Conservation (phyloP, 2,329 filamentous ascomycete species). For the Rutstroemia sp. region DNA sequence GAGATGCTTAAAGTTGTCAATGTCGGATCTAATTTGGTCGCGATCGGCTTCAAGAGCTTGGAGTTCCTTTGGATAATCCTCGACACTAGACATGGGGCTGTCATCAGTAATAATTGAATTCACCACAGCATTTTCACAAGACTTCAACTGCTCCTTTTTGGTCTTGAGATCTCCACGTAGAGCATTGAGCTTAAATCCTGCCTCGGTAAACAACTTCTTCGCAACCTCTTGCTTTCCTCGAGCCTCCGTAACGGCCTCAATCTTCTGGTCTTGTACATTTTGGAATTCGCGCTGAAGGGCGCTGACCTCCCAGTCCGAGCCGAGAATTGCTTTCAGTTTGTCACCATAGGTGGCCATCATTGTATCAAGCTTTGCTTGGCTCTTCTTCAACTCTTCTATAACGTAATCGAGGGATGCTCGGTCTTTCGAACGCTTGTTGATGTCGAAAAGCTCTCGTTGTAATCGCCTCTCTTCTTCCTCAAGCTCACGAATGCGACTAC, state of each 20-base stretch:
- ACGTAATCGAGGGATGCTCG: slow-evolving; percentile 77
- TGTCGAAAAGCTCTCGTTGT: slow-evolving; percentile 74
- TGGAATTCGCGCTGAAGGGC: slow-evolving; percentile 68
- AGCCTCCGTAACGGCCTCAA: slow-evolving; percentile 51
- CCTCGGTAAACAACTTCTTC: slow-evolving; percentile 65
- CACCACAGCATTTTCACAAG: slow-evolving; percentile 51
- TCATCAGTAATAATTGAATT: slow-evolving; percentile 38
- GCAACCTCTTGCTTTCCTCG: slow-evolving; percentile 64
- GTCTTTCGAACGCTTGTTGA: slow-evolving; percentile 72
- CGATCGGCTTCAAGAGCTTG: slow-evolving; percentile 42
- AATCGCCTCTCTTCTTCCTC: slow-evolving; percentile 68
- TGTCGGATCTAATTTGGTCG: slow-evolving; percentile 50
- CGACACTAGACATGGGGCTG: slow-evolving; percentile 37
- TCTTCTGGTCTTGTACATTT: slow-evolving; percentile 49
- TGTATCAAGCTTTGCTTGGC: slow-evolving; percentile 68
- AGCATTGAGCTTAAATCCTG: slow-evolving; percentile 65
- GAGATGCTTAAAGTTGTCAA: slow-evolving; percentile 61
- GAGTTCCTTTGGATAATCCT: slow-evolving; percentile 47
- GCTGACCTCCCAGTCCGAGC: slow-evolving; percentile 58
- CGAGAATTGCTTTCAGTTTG: slow-evolving; percentile 60
- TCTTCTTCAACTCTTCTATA: slow-evolving; percentile 70
- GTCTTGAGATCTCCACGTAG: slow-evolving; percentile 56
- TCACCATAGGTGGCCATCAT: slow-evolving; percentile 67
- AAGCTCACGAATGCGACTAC: slow-evolving; percentile 56
- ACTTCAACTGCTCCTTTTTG: slow-evolving; percentile 54